Evolutionary conservation across 2,329 filamentous ascomycete species (phyloP), one percentile per base, ranked within the genome.

Genomic region (Tolypocladium sp.): DNA sequence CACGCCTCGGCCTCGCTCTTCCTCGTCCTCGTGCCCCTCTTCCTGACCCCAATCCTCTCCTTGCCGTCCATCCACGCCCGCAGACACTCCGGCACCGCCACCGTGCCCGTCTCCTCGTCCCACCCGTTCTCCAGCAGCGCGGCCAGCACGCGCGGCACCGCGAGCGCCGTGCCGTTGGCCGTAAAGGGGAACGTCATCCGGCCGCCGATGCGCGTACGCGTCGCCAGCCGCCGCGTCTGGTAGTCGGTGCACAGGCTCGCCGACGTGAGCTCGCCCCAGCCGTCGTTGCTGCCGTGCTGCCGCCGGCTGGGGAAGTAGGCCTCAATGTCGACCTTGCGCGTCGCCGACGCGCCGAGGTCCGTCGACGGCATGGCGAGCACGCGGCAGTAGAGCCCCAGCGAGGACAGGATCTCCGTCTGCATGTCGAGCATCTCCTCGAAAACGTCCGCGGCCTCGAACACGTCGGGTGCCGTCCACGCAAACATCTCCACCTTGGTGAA

Each of bases 401-500:
- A 82, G 2, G 79, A 78, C 15, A 97, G 78, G 58, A 99, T 92
- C 69, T 94, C 89, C 2, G 84, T 89, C 75, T 99, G 94, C 57
- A 97, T 88, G 61, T 85, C 82, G 57, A 97, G 77, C 79, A 99
- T 91, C 73, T 97, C 92, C 56, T 90, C 79, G 71, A 96, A 96
- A 15, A 93, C 67, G 0, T 81, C 76, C 9, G 81, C 76, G 0
- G 85, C 77, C 46, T 73, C 69, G 38, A 68, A 70, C 2, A 67
- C 59, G 57, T 84, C 79, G 1, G 90, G 85, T 37, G 81, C 67
- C 5, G 91, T 89, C 94, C 94, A 99, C 0, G 89, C 92, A 71
- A 99, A 97, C 80, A 99, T 87, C 74, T 99, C 94, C 0, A 99
- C 93, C 73, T 99, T 99, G 35, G 92, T 96, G 75, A 99, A 99